phyloP scores from a whole-genome alignment of 73 alveolate species.

The Paramecium pentaurelia region DNA sequence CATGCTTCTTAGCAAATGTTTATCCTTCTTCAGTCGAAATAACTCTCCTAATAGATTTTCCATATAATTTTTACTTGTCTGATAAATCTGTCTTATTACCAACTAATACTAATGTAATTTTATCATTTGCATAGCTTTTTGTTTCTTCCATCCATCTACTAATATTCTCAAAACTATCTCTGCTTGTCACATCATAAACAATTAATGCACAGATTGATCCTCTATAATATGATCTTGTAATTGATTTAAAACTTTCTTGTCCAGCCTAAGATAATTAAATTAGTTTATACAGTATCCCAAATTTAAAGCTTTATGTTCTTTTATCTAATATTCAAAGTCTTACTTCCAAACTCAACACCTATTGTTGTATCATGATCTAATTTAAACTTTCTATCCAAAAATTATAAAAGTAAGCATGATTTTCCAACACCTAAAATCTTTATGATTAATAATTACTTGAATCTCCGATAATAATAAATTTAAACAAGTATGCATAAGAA shows the following conservation, averaged over 20 bases:
- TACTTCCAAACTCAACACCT: conserved; percentile 76
- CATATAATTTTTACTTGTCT: conserved; percentile 55
- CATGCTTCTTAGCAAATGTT: conserved; percentile 73
- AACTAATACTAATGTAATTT: conserved; percentile 65
- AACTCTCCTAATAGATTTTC: conserved; percentile 63
- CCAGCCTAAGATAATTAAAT: conserved; percentile 64
- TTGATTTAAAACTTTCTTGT: conserved; percentile 68
- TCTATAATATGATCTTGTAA: conserved; percentile 67
- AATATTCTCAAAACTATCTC: conserved; percentile 64
- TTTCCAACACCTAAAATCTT: conserved; percentile 63
- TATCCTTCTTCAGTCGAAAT: conserved; percentile 79
- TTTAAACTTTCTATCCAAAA: conserved; percentile 66
- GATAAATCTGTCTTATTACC: conserved; percentile 78
- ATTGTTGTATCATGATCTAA: conserved; percentile 69
- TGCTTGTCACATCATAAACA: conserved; percentile 75
- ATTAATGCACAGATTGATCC: conserved; percentile 68
- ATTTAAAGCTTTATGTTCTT: conserved; percentile 61
- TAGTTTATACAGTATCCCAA: conserved; percentile 59
- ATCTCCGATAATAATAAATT: conserved; percentile 59
- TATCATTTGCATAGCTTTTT: conserved; percentile 70
- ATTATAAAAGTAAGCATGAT: conserved; percentile 63
- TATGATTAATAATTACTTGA: conserved; percentile 27
- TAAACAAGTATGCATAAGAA: conserved; percentile 60
- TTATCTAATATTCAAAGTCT: conserved; percentile 56
- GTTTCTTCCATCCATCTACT: conserved; percentile 71